These are phyloP conservation scores for Hansenula lynferdii DNA, from an alignment of 1,139 yeast genomes.

Conservation along the genomic window DNA sequence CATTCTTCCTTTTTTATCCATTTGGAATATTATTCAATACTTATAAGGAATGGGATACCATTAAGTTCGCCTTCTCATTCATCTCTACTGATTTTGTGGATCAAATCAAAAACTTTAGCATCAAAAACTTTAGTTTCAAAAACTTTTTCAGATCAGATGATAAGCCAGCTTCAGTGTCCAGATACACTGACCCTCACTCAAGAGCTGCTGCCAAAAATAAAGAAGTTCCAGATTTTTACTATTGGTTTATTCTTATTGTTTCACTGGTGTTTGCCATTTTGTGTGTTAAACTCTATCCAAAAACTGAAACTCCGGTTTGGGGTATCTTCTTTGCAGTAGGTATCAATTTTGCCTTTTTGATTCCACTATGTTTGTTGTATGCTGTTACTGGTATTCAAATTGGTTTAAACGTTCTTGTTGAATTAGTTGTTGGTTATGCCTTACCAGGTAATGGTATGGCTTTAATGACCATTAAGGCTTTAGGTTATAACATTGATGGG, in stretches of 20 bases:
- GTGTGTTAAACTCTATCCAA: slow-evolving; percentile 41
- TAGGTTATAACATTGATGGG: slow-evolving; percentile 54
- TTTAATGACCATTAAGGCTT: slow-evolving; percentile 52
- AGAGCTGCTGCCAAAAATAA: slow-evolving; percentile 49
- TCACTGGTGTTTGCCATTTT: slow-evolving; percentile 47
- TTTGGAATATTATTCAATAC: slow-evolving; percentile 44
- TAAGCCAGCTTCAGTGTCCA: slow-evolving; percentile 20
- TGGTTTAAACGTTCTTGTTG: slow-evolving; percentile 55
- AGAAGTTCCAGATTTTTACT: slow-evolving; percentile 66
- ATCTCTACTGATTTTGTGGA: slow-evolving; percentile 22
- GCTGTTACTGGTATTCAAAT: slow-evolving; percentile 49
- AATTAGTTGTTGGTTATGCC: slow-evolving; percentile 58
- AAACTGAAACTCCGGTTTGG: slow-evolving; percentile 40
- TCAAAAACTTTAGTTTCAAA: not conserved
- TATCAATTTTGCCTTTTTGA: slow-evolving; percentile 47
- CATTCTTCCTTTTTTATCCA: slow-evolving; percentile 55
- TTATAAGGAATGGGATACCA: slow-evolving; percentile 24
- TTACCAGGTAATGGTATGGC: slow-evolving; percentile 62
- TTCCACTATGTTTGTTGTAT: slow-evolving; percentile 45
- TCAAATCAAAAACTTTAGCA: slow-evolving; percentile 23
- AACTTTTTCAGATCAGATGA: slow-evolving; percentile 24
- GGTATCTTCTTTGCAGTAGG: slow-evolving; percentile 53
- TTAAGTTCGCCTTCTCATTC: slow-evolving; percentile 18
- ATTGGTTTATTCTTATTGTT: slow-evolving; percentile 39
- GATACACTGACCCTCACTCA: slow-evolving; percentile 48